These are phyloP conservation scores for Ambrosia artemisiifolia DNA, from an alignment of 129 eudicot genomes.

Conservation along the genomic window DNA sequence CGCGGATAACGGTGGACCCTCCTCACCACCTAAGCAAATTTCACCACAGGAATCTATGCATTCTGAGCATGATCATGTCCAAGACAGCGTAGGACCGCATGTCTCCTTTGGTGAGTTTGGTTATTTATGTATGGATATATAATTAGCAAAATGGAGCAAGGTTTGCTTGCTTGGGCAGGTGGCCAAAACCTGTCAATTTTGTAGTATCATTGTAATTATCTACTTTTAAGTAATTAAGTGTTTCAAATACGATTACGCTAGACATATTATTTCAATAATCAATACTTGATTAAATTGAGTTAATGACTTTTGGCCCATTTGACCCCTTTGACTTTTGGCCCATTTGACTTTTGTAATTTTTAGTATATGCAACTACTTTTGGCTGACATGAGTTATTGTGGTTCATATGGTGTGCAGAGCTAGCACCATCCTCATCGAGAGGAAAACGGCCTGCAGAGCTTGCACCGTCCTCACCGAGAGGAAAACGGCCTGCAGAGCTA, in stretches of 20 bases:
- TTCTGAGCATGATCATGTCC: constrained; percentile 29
- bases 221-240: neutral
- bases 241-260: neutral
- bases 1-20: constrained; percentile 22
- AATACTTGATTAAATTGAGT: neutral
- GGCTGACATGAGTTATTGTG: neutral
- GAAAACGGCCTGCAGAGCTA: constrained; percentile 36
- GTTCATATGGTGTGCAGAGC: constrained; percentile 29
- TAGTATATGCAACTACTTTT: neutral
- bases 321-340: neutral
- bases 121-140: neutral
- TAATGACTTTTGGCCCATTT: neutral
- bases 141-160: neutral
- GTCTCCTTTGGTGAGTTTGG: constrained; percentile 47
- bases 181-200: neutral
- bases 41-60: constrained; percentile 31
- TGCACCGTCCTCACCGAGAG: constrained; percentile 26
- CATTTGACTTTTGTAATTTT: neutral
- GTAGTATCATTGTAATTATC: neutral
- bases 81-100: constrained; percentile 19
- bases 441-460: constrained; percentile 18
- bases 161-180: neutral
- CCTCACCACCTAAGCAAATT: constrained; percentile 29
- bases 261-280: neutral
- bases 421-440: no score